Evolutionary conservation across 257 asterid genomes (phyloP).

Genomic region (Solanum sitiens): DNA sequence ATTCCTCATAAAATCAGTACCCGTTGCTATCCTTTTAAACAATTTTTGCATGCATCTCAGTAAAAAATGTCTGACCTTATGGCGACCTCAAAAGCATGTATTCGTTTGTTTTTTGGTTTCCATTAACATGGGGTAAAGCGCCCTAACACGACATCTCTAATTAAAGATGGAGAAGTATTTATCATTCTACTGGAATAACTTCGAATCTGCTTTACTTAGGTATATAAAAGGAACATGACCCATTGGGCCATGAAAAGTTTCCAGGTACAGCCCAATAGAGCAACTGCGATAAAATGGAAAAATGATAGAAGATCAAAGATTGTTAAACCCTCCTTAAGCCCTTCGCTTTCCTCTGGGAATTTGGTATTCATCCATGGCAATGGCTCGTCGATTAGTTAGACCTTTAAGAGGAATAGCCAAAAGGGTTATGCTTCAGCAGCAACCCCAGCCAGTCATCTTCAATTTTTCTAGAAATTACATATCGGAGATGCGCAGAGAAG

Average conservation of each 20-base stretch:
- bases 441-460: background rate
- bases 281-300: background rate
- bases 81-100: background rate
- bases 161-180: no score
- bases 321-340: slow-evolving; percentile 8
- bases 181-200: no score
- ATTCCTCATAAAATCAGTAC: slow-evolving; percentile 2
- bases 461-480: slow-evolving; percentile 31
- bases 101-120: background rate
- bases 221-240: background rate
- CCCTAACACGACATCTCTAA: no score
- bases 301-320: background rate
- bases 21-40: background rate
- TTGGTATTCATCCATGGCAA: background rate
- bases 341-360: background rate
- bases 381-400: slow-evolving; percentile 15
- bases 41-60: background rate
- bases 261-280: background rate
- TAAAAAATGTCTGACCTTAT: background rate
- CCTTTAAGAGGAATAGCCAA: slow-evolving; percentile 1
- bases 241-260: background rate
- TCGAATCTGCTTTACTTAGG: background rate
- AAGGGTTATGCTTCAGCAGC: slow-evolving; percentile 7
- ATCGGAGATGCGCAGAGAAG: slow-evolving; percentile 64
- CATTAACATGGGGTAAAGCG: background rate